phyloP scores from a whole-genome alignment of 2,329 filamentous ascomycete genomes.

The Colletotrichum horii region DNA sequence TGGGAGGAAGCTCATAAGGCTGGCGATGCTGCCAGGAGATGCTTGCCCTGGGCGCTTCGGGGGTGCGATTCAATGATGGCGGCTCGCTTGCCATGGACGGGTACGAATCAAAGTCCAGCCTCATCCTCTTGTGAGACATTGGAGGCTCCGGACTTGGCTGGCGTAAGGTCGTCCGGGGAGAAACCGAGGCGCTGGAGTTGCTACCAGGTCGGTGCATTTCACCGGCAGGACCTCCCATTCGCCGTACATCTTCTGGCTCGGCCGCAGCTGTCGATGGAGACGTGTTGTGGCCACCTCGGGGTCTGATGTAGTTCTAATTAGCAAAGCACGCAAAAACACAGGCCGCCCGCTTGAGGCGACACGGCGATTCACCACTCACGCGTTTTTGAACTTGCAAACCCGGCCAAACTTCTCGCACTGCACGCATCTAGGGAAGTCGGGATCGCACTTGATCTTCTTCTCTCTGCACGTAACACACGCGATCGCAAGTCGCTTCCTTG shows the following conservation, averaged over 20 bases:
- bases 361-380: conserved; percentile 64
- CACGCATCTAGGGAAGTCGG: conserved; percentile 83
- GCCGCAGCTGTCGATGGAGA: conserved; percentile 58
- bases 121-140: conserved; percentile 53
- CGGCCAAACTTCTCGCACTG: conserved; percentile 93
- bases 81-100: conserved; percentile 36
- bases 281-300: conserved; percentile 62
- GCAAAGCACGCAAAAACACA: not conserved
- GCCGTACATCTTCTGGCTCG: conserved; percentile 52
- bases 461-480: conserved; percentile 93
- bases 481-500: conserved; percentile 87
- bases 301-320: conserved; percentile 41
- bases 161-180: conserved; percentile 46
- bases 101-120: conserved; percentile 53
- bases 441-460: conserved; percentile 98
- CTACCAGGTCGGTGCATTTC: conserved; percentile 46
- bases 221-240: conserved; percentile 35
- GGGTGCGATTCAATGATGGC: conserved; percentile 33
- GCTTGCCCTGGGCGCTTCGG: conserved; percentile 42
- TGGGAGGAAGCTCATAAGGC: conserved; percentile 47
- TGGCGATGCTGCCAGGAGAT: conserved; percentile 41
- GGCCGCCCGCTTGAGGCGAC: not conserved
- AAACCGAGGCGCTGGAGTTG: conserved; percentile 52
- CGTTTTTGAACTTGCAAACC: conserved; percentile 83
- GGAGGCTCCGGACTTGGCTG: conserved; percentile 33